Evolutionary conservation across 2,329 filamentous ascomycete genomes (phyloP).

Genomic region (Trichoderma afroharzianum): DNA sequence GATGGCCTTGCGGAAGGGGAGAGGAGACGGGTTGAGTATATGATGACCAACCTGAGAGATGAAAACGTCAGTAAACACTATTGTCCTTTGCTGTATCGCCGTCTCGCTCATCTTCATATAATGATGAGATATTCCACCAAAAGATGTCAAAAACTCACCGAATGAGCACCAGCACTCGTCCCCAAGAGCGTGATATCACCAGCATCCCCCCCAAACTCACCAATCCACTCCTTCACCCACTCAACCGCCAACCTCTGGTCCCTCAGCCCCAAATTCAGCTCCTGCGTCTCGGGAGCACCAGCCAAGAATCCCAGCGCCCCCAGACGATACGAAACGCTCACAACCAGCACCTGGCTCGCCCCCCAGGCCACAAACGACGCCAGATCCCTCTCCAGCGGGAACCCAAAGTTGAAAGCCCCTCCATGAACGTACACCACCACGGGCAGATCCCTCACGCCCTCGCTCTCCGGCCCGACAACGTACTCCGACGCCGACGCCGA

Average conservation of each 20-base stretch:
- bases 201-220: constrained; percentile 56
- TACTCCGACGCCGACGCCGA: neutral
- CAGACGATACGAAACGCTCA: constrained; percentile 62
- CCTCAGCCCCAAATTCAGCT: constrained; percentile 61
- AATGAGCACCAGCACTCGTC: constrained; percentile 59
- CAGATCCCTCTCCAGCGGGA: constrained; percentile 55
- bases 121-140: neutral
- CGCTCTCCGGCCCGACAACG: constrained; percentile 20
- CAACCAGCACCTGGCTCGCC: constrained; percentile 48
- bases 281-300: constrained; percentile 47
- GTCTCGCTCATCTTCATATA: neutral
- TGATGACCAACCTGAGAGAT: constrained; percentile 60
- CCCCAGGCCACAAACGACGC: constrained; percentile 58
- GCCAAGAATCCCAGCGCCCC: constrained; percentile 67
- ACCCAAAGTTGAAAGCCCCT: constrained; percentile 57
- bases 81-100: too few relatives aligned
- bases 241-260: constrained; percentile 57
- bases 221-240: constrained; percentile 61
- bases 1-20: constrained; percentile 51
- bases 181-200: constrained; percentile 60
- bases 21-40: constrained; percentile 48
- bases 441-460: constrained; percentile 28
- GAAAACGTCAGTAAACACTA: neutral
- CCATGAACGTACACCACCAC: constrained; percentile 62
- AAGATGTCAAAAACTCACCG: constrained; percentile 36